Percentiles rank a stretch among this genome's conserved stretches.
Conservation (phyloP, 164 flowering plant species). For the Pachysandra terminalis region DNA sequence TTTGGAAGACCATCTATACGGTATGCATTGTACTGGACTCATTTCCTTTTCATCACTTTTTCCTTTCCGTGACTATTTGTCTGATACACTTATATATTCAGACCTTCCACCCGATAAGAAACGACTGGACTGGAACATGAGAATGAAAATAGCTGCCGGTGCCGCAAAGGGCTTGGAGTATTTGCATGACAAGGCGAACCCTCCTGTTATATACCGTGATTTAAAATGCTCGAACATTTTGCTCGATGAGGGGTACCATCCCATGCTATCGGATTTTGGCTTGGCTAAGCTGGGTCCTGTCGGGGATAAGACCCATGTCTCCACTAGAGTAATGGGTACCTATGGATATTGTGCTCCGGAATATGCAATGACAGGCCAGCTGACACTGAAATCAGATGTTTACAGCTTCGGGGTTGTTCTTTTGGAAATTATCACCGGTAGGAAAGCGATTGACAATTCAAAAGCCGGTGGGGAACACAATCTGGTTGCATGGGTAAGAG, state of each 20-base stretch:
- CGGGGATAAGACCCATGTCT: constrained; percentile 60
- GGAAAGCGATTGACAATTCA: constrained; percentile 59
- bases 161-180: constrained; percentile 67
- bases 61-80: too few relatives aligned
- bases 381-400: constrained; percentile 59
- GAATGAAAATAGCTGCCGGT: constrained; percentile 67
- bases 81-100: constrained; percentile 16
- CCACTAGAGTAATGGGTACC: constrained; percentile 66
- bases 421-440: constrained; percentile 56
- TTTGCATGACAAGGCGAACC: constrained; percentile 56
- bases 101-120: constrained; percentile 49
- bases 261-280: constrained; percentile 63
- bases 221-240: constrained; percentile 57
- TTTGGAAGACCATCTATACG: constrained; percentile 57
- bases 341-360: constrained; percentile 72
- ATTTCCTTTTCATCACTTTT: background rate
- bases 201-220: constrained; percentile 66
- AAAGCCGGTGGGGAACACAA: constrained; percentile 52
- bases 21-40: constrained; percentile 18
- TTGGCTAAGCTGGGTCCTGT: constrained; percentile 62
- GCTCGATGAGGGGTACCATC: constrained; percentile 46
- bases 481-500: constrained; percentile 57
- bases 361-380: constrained; percentile 62
- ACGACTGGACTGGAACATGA: constrained; percentile 51
- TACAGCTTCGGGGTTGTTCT: constrained; percentile 71